Conservation (phyloP, 164 flowering plant genomes). For the Berberis vulgaris region DNA sequence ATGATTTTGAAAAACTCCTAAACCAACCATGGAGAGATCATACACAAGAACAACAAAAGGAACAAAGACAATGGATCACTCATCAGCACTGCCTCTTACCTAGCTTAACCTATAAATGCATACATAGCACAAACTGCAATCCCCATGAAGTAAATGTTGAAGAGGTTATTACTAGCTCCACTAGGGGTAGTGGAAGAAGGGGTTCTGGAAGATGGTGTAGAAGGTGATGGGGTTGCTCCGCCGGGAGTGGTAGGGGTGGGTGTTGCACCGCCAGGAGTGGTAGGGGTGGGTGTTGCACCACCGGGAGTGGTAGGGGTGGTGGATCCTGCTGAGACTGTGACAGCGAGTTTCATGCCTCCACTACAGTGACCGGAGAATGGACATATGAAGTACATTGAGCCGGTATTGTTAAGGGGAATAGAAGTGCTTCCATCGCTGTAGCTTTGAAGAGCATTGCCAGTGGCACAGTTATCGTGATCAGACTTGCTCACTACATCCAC, state of each 20-base stretch:
- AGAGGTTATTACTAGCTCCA: conserved; percentile 12
- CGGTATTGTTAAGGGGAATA: conserved; percentile 7
- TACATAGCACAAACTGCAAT: conserved; percentile 20
- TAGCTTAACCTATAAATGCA: conserved; percentile 26
- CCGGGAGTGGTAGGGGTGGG: too few species aligned
- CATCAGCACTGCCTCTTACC: conserved; percentile 51
- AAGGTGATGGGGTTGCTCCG: too few species aligned
- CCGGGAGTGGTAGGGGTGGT: not conserved
- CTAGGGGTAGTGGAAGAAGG: not conserved
- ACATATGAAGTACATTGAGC: conserved; percentile 14
- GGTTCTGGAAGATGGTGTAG: not conserved
- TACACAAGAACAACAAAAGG: not conserved
- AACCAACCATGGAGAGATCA: not conserved
- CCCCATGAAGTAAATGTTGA: conserved; percentile 11
- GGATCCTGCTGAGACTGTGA: conserved; percentile 23
- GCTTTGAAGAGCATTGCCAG: not conserved
- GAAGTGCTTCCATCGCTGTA: conserved; percentile 4
- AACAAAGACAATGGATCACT: not conserved
- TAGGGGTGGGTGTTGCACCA: conserved; percentile 7
- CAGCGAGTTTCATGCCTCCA: conserved; percentile 10
- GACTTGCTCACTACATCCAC: conserved; percentile 12
- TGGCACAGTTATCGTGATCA: conserved; percentile 6
- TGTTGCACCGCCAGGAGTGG: too few species aligned
- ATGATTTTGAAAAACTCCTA: not conserved
- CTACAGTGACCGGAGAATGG: conserved; percentile 8